These are phyloP conservation scores for Tolypocladium tropicale DNA, from an alignment of 2,329 filamentous ascomycete species.

Conservation along the genomic window DNA sequence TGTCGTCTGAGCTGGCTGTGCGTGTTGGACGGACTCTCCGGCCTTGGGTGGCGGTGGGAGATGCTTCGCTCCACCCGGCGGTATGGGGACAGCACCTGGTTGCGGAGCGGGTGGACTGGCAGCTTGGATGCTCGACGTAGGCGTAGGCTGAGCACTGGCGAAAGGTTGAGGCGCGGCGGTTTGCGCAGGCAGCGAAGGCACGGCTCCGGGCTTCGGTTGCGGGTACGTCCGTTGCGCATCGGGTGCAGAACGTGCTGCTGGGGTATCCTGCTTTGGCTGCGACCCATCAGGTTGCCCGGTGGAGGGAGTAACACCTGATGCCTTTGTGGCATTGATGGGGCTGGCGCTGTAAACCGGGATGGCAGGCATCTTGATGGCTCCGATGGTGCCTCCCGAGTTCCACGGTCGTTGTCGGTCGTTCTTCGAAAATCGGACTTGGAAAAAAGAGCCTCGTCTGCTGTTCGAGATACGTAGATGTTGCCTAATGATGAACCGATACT, in stretches of 20 bases:
- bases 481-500: background rate
- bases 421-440: background rate
- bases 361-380: conserved; percentile 42
- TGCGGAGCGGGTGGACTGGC: conserved; percentile 43
- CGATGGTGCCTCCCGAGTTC: background rate
- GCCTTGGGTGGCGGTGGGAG: conserved; percentile 42
- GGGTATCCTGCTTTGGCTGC: conserved; percentile 8
- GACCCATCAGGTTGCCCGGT: conserved; percentile 17
- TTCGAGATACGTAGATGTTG: background rate
- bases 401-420: background rate
- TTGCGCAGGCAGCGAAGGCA: conserved; percentile 30
- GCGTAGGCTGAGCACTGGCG: conserved; percentile 28
- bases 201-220: conserved; percentile 36
- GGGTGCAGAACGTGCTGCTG: conserved; percentile 16
- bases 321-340: conserved; percentile 48
- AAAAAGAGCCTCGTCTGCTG: background rate
- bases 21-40: conserved; percentile 30
- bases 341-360: conserved; percentile 49
- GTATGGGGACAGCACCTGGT: conserved; percentile 42
- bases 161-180: conserved; percentile 27
- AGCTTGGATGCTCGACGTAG: conserved; percentile 22
- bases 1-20: conserved; percentile 18
- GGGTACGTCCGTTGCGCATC: conserved; percentile 20
- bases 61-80: conserved; percentile 18
- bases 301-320: conserved; percentile 36